Conservation (phyloP, 768 basidiomycete genomes). For the Tylopilus cervinicoccineus region DNA sequence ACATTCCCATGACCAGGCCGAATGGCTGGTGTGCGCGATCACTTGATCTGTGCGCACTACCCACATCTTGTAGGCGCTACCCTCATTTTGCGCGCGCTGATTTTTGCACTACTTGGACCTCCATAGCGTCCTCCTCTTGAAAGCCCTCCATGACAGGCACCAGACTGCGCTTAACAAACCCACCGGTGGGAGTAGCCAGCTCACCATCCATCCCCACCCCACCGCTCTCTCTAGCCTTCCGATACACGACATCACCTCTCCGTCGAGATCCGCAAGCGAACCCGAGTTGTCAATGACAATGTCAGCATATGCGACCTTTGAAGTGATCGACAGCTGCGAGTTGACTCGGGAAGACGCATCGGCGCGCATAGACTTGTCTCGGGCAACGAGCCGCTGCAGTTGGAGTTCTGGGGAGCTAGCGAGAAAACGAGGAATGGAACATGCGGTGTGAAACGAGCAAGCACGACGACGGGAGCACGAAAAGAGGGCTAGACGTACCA, state of each 20-base stretch:
- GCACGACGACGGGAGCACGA: background rate
- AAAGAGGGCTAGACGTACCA: conserved; percentile 54
- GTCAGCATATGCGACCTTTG: conserved; percentile 85
- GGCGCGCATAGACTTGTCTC: conserved; percentile 61
- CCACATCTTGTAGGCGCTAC: too few relatives aligned
- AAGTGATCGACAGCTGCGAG: conserved; percentile 74
- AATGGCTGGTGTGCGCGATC: too few relatives aligned
- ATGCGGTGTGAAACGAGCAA: background rate
- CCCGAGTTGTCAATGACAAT: conserved; percentile 89
- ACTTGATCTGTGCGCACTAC: too few relatives aligned
- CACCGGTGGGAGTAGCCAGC: conserved; percentile 56
- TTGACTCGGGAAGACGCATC: conserved; percentile 73
- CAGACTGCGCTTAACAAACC: conserved; percentile 46
- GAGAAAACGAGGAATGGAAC: too few relatives aligned
- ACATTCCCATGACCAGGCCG: too few relatives aligned
- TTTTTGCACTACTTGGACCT: too few relatives aligned
- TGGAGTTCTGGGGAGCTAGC: conserved; percentile 78
- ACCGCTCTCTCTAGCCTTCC: conserved; percentile 40
- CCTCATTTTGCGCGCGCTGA: too few relatives aligned
- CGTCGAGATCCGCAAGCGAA: conserved; percentile 60
- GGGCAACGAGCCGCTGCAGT: conserved; percentile 72
- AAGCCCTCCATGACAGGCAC: conserved; percentile 35
- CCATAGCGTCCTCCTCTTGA: conserved; percentile 19
- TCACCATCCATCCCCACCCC: conserved; percentile 59
- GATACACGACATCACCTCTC: conserved; percentile 39